Conservation (phyloP, 2,329 filamentous ascomycete genomes). For the Trichoderma aggressivum region DNA sequence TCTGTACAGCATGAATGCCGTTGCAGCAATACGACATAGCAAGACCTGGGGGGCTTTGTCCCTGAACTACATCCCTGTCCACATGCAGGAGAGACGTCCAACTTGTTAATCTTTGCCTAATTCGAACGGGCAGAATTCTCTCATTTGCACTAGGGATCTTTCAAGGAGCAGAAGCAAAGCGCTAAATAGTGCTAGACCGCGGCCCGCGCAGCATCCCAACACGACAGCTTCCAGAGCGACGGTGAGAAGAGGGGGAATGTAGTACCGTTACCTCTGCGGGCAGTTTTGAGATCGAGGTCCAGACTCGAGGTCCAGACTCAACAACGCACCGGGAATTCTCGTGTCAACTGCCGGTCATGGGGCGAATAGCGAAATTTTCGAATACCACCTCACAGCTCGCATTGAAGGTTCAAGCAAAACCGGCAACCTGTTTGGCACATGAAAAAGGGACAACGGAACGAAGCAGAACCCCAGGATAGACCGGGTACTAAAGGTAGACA, state of each 20-base stretch:
- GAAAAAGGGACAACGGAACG: neutral
- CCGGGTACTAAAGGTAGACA: neutral
- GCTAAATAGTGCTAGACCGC: constrained; percentile 2
- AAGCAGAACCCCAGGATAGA: neutral
- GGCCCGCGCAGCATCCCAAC: neutral
- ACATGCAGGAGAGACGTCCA: constrained; percentile 5
- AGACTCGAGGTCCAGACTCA: constrained; percentile 3
- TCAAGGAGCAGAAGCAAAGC: neutral
- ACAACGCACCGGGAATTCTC: neutral
- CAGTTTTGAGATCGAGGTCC: neutral
- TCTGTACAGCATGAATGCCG: neutral
- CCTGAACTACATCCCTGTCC: neutral
- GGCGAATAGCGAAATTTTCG: neutral
- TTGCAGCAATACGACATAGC: neutral
- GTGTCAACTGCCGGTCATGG: neutral
- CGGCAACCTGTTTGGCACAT: neutral
- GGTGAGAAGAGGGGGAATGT: neutral
- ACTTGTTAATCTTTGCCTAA: neutral
- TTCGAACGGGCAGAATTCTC: neutral
- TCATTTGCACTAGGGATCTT: neutral
- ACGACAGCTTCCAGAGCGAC: neutral
- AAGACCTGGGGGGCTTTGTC: neutral
- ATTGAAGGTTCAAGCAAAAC: neutral
- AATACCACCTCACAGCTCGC: neutral
- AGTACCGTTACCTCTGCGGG: neutral